Base-by-base conservation (phyloP, 768 basidiomycete species). In the Leucogyrophana mollusca region DNA sequence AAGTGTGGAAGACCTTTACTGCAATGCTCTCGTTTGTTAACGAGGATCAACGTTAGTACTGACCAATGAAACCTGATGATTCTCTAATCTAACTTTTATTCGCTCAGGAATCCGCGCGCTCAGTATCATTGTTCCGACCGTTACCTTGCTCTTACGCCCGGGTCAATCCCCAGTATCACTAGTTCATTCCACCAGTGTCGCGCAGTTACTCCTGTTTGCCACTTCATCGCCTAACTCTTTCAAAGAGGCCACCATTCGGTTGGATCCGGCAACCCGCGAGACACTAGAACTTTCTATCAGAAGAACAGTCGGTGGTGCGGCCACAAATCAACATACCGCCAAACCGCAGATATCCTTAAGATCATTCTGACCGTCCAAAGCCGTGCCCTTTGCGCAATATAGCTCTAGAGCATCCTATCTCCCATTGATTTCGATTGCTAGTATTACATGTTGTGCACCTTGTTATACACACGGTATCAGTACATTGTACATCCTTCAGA, bases 331-430 rank as follows among this genome's bases (percentile, higher is more conserved):
- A 56, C 54, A 66, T 11, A 54, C 71, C 4, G 59, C 70, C 10
- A 89, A 87, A 60, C 89, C 87, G 3, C 87, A 90, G 60, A 91
- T 90, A 42, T 90, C 87, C 3, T 63, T 91, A 27, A 71, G 85
- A 40, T 81, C 86, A 0, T 89, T 90, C 57, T 88, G 53, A 69
- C 47, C 23, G 23, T 32, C 9, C 21, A 40, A 4, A n/a, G n/a
- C n/a, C n/a, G 34, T 48, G 34, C 23, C 24, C 23, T 20, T 11
- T 37, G 27, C 35, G 20, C 10, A 39, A 24, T 10, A 5, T 22
- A 16, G 16, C 3, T 9, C 14, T 39, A 35, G 34, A 14, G n/a
- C n/a, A n/a, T n/a, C n/a, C n/a, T n/a, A n/a, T n/a, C n/a, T n/a
- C n/a, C n/a, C n/a, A n/a, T n/a, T n/a, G n/a, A n/a, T n/a, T n/a